phyloP scores from a whole-genome alignment of 257 asterid genomes.

The Nicotiana undulata region DNA sequence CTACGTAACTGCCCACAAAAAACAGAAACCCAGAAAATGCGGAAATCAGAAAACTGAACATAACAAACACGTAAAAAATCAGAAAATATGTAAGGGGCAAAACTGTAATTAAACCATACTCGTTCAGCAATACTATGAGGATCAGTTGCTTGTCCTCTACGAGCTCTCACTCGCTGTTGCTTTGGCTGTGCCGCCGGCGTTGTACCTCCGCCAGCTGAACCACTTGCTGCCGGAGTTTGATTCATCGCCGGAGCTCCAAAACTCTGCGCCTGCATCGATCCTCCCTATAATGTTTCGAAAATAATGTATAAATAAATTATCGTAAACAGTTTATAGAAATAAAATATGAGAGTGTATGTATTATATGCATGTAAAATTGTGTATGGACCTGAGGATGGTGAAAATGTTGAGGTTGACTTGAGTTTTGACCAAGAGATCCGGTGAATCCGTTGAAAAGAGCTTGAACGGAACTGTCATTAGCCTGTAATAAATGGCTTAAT shows the following conservation, averaged over 20 bases:
- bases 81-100: neutral
- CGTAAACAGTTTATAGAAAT: neutral
- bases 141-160: slow-evolving; percentile 98
- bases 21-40: slow-evolving; percentile 13
- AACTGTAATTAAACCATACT: slow-evolving; percentile 37
- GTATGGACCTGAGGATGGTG: slow-evolving; percentile 48
- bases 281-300: neutral
- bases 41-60: slow-evolving; percentile 13
- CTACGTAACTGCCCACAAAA: slow-evolving; percentile 71
- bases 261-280: slow-evolving; percentile 34
- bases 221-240: slow-evolving; percentile 49
- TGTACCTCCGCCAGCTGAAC: slow-evolving; percentile 43
- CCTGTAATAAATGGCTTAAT: slow-evolving; percentile 31
- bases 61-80: neutral
- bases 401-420: slow-evolving; percentile 54
- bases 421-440: slow-evolving; percentile 65
- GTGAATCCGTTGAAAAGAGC: slow-evolving; percentile 64
- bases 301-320: neutral
- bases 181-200: slow-evolving; percentile 64
- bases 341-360: neutral
- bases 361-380: neutral
- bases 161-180: slow-evolving; percentile 89
- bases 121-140: slow-evolving; percentile 98
- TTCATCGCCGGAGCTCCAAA: slow-evolving; percentile 31
- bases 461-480: slow-evolving; percentile 54